Percentiles rank a stretch among this genome's conserved stretches.
These are phyloP conservation scores for Emiliania huxleyi DNA, from an alignment of 78 protist species.

Conservation along the genomic window DNA sequence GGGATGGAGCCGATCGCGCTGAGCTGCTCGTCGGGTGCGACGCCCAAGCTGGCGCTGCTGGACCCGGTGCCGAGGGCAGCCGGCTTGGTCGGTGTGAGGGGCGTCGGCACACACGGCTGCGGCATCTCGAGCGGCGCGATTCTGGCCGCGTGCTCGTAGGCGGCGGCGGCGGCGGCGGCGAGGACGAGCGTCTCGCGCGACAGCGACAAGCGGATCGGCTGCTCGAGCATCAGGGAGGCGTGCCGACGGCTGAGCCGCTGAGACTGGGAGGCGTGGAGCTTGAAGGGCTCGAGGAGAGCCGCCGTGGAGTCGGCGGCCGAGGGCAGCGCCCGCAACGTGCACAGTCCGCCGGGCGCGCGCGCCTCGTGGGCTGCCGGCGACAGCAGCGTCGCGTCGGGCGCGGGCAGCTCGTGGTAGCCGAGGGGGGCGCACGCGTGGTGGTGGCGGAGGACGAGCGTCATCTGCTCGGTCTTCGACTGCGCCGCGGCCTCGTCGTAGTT, in stretches of 20 bases:
- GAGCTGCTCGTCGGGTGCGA: too few relatives aligned
- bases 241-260: neutral
- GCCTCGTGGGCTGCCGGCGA: neutral
- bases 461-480: too few relatives aligned
- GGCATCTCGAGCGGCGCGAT: neutral
- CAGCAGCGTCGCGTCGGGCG: neutral
- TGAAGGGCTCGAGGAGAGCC: neutral
- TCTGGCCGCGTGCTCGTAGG: neutral
- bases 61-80: too few relatives aligned
- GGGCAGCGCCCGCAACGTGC: neutral
- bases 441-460: too few relatives aligned
- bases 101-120: too few relatives aligned
- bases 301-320: neutral
- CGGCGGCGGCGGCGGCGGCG: neutral
- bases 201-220: neutral
- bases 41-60: too few relatives aligned
- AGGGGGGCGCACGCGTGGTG: neutral
- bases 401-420: neutral
- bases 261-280: too few relatives aligned
- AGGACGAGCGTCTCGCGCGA: neutral
- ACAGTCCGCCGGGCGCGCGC: neutral
- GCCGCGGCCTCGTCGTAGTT: too few relatives aligned
- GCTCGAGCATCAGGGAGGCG: neutral
- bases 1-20: neutral
- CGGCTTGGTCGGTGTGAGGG: too few relatives aligned